Conservation (phyloP, 495 filamentous ascomycete species). For the Talaromyces ruber region DNA sequence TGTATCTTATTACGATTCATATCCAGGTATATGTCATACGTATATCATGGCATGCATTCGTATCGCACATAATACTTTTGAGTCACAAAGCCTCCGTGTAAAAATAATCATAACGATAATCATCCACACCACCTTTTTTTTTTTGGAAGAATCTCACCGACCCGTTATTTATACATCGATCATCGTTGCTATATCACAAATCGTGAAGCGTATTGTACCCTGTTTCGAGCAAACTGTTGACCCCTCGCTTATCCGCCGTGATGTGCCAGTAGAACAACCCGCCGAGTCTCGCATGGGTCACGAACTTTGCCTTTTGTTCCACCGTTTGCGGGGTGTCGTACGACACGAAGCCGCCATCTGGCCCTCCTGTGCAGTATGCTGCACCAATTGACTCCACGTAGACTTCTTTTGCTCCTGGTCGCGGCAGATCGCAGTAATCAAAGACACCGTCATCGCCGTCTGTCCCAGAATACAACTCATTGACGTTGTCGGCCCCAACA, state of each 20-base stretch:
- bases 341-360: constrained; percentile 77
- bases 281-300: constrained; percentile 64
- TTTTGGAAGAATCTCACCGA: not conserved
- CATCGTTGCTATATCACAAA: constrained; percentile 14
- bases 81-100: not conserved
- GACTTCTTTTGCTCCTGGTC: constrained; percentile 58
- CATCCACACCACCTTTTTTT: constrained; percentile 3
- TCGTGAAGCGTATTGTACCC: constrained; percentile 66
- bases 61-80: not conserved
- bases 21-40: not conserved
- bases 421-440: constrained; percentile 70
- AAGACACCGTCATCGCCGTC: constrained; percentile 77
- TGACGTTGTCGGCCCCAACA: constrained; percentile 52
- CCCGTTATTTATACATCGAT: not conserved
- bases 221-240: constrained; percentile 64
- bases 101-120: not conserved
- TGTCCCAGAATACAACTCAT: constrained; percentile 51
- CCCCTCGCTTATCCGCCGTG: constrained; percentile 61
- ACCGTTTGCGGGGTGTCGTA: constrained; percentile 84
- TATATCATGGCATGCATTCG: not conserved
- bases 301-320: constrained; percentile 75
- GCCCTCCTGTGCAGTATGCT: constrained; percentile 69
- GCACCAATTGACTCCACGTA: constrained; percentile 61
- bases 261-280: constrained; percentile 91
- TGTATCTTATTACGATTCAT: not conserved